These are phyloP conservation scores for Erigeron philadelphicus DNA, from an alignment of 140 eudicot species.

Conservation along the genomic window DNA sequence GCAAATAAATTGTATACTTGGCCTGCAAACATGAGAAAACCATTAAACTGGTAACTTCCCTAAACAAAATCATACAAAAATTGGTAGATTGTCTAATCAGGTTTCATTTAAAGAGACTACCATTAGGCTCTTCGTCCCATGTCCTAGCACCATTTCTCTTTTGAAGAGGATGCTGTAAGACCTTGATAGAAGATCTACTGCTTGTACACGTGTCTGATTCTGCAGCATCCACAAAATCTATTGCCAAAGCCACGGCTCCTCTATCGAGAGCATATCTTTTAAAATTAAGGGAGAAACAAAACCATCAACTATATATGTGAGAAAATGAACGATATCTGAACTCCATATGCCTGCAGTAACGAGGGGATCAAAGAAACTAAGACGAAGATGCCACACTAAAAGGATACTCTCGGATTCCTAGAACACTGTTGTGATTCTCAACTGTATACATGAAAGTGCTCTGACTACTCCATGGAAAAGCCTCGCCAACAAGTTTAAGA, in stretches of 20 bases:
- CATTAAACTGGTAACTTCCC: neutral
- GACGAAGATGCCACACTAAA: neutral
- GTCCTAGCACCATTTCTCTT: conserved; percentile 43
- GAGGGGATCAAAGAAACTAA: neutral
- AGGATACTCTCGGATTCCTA: conserved; percentile 95
- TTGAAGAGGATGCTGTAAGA: conserved; percentile 40
- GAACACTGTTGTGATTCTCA: conserved; percentile 95
- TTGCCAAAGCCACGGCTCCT: conserved; percentile 73
- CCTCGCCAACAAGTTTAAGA: conserved; percentile 87
- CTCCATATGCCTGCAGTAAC: neutral
- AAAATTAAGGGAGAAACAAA: conserved; percentile 27
- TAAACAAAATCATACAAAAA: conserved; percentile 4
- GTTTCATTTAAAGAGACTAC: conserved; percentile 29
- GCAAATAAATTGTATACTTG: conserved; percentile 70
- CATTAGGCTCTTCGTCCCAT: conserved; percentile 34
- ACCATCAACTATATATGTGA: neutral
- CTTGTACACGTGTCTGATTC: conserved; percentile 20
- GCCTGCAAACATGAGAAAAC: conserved; percentile 38
- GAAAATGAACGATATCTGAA: neutral
- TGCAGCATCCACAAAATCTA: conserved; percentile 54
- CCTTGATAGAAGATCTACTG: conserved; percentile 40
- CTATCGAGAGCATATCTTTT: conserved; percentile 67
- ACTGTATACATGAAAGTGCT: conserved; percentile 78
- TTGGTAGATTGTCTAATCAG: neutral
- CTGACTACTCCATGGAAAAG: conserved; percentile 79